These are phyloP conservation scores for Clathrus columnatus DNA, from an alignment of 768 basidiomycete species.

Conservation along the genomic window DNA sequence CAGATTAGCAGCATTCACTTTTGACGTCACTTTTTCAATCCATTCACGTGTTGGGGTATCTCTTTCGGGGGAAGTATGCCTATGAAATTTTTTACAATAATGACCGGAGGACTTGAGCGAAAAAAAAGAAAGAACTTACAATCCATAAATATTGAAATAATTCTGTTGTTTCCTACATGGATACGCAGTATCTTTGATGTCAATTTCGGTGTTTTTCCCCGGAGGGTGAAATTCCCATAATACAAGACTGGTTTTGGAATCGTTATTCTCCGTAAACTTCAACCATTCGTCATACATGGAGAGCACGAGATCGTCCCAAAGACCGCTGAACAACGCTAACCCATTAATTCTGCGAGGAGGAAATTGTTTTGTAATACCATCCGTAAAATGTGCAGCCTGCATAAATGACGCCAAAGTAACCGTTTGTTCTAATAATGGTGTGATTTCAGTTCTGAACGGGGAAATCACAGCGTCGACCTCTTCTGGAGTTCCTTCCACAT, in stretches of 20 bases:
- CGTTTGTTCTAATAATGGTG: background rate
- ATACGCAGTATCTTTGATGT: background rate
- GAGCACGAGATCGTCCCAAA: background rate
- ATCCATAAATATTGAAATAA: background rate
- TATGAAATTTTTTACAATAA: background rate
- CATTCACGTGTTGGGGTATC: too few species aligned
- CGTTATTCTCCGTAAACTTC: background rate
- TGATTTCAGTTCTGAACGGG: conserved; percentile 17
- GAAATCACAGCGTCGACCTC: conserved; percentile 22
- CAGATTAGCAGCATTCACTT: background rate
- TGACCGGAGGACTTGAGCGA: too few species aligned
- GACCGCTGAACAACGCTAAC: background rate
- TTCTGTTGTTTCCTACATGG: background rate
- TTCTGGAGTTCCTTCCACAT: background rate
- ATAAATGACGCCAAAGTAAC: background rate
- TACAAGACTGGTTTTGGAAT: background rate
- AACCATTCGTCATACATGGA: background rate
- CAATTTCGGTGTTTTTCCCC: background rate
- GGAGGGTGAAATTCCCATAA: background rate
- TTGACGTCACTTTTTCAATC: background rate
- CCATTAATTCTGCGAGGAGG: background rate
- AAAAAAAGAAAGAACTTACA: background rate
- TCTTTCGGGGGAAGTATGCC: background rate
- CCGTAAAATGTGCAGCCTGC: background rate
- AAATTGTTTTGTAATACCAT: background rate